Conservation (phyloP, 441 rosid genomes). For the Kokia cookei region DNA sequence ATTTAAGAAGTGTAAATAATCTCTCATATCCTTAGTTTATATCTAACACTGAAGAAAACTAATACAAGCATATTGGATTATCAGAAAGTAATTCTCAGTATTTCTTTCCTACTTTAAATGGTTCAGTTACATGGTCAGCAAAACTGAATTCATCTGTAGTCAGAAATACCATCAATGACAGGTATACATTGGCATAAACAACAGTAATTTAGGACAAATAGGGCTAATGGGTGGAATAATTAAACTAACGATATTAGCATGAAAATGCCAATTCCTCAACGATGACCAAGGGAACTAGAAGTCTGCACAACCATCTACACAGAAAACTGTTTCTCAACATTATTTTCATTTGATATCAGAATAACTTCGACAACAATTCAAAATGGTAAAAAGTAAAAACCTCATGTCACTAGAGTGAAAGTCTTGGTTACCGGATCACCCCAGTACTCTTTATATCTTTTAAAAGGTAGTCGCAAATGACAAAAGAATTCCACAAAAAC, state of each 20-base stretch:
- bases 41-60: background rate
- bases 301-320: background rate
- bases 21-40: background rate
- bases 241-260: background rate
- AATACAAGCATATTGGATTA: background rate
- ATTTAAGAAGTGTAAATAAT: background rate
- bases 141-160: background rate
- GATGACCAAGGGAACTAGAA: background rate
- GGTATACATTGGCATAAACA: background rate
- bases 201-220: background rate
- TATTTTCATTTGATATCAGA: background rate
- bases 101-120: background rate
- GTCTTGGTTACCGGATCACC: background rate
- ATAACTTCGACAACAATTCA: background rate
- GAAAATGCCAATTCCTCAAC: background rate
- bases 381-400: background rate
- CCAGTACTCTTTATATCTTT: background rate
- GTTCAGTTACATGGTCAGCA: background rate
- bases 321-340: background rate
- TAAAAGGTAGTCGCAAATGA: background rate
- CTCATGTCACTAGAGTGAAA: background rate
- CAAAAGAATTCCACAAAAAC: background rate
- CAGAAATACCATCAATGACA: background rate
- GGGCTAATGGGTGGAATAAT: background rate
- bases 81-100: background rate